Percentiles rank a stretch among this genome's conserved stretches.
phyloP scores from a whole-genome alignment of 164 flowering plant species.

The Pachysandra terminalis region DNA sequence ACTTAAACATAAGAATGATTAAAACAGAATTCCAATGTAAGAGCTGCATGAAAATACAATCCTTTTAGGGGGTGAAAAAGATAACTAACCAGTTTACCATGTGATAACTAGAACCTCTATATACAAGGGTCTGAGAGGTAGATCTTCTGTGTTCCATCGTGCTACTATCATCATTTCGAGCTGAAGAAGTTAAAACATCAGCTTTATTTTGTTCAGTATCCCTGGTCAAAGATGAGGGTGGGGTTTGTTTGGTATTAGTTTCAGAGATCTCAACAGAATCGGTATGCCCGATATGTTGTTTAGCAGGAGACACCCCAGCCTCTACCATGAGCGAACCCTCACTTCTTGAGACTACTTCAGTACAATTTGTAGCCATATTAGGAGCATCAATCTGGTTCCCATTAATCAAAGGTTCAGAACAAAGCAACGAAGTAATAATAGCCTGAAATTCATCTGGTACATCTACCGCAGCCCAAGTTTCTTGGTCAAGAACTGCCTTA shows the following conservation, averaged over 20 bases:
- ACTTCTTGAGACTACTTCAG: slow-evolving; percentile 22
- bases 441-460: slow-evolving; percentile 95
- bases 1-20: not conserved
- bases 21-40: not conserved
- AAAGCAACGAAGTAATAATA: slow-evolving; percentile 48
- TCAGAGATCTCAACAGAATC: slow-evolving; percentile 28
- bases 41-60: not conserved
- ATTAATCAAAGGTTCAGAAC: slow-evolving; percentile 31
- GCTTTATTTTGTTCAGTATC: slow-evolving; percentile 28
- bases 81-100: slow-evolving; percentile 97
- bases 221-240: slow-evolving; percentile 22
- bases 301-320: slow-evolving; percentile 16
- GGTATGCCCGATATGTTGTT: slow-evolving; percentile 22
- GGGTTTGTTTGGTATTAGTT: slow-evolving; percentile 14
- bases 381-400: slow-evolving; percentile 28
- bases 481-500: slow-evolving; percentile 97
- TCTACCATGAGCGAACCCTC: slow-evolving; percentile 25
- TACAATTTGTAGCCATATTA: slow-evolving; percentile 15
- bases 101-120: slow-evolving; percentile 75
- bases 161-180: slow-evolving; percentile 31
- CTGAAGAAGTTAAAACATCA: slow-evolving; percentile 23
- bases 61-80: slow-evolving; percentile 4
- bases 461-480: slow-evolving; percentile 94
- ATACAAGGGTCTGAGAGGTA: slow-evolving; percentile 50
- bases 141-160: slow-evolving; percentile 59